Percentiles rank a stretch among this genome's conserved stretches.
Conservation (phyloP, 1,284 basidiomycete genomes). For the Ganoderma sinense region DNA sequence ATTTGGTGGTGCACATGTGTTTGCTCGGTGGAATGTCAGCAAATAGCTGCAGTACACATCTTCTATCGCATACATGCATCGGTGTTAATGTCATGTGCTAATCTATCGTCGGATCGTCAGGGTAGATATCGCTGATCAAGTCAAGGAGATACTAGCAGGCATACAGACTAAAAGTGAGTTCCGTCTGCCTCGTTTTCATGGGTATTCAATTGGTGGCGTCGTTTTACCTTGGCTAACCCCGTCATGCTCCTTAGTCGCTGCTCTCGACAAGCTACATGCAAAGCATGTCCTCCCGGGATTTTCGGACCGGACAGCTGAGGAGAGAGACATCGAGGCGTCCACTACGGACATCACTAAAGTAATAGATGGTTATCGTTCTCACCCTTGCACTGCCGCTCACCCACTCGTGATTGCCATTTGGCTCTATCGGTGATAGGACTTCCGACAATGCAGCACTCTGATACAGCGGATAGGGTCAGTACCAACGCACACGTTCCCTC, state of each 20-base stretch:
- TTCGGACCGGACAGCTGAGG: constrained; percentile 91
- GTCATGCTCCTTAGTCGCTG: constrained; percentile 58
- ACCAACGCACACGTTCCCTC: constrained; percentile 45
- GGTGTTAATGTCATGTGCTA: constrained; percentile 17
- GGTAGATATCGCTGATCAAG: constrained; percentile 92
- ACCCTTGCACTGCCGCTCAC: constrained; percentile 5
- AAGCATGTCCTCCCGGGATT: constrained; percentile 97
- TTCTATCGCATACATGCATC: constrained; percentile 4
- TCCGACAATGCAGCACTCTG: constrained; percentile 82
- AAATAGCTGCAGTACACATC: constrained; percentile 1
- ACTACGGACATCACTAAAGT: constrained; percentile 76
- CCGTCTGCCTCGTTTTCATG: constrained; percentile 21
- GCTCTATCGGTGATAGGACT: constrained; percentile 64
- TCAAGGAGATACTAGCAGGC: constrained; percentile 78
- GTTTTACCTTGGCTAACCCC: constrained; percentile 23
- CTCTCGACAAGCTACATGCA: constrained; percentile 93
- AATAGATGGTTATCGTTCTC: constrained; percentile 25
- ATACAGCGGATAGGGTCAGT: constrained; percentile 76
- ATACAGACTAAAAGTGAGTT: constrained; percentile 83
- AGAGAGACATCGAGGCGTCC: constrained; percentile 90
- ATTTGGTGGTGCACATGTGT: background rate
- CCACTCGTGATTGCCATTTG: constrained; percentile 15
- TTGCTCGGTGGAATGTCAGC: constrained; percentile 3
- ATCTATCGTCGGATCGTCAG: constrained; percentile 49
- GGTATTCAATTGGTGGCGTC: background rate